These are phyloP conservation scores for Globisporangium echinulatum DNA, from an alignment of 352 stramenopile species.

Conservation along the genomic window DNA sequence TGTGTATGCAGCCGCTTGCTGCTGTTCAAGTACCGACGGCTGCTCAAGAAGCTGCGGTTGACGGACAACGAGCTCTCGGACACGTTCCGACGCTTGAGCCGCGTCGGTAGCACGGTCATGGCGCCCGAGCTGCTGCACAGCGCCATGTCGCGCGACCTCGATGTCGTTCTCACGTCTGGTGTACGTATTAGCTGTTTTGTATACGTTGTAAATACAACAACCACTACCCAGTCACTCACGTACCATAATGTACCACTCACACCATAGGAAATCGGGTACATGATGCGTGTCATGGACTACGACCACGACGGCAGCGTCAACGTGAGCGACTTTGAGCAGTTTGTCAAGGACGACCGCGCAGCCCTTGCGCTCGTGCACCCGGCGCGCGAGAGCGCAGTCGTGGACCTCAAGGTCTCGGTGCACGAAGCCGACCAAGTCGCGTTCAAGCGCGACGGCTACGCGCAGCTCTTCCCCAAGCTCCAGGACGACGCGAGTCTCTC, in stretches of 20 bases:
- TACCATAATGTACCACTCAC: no score
- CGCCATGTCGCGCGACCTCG: slow-evolving; percentile 58
- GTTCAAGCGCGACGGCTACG: slow-evolving; percentile 51
- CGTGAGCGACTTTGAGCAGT: slow-evolving; percentile 59
- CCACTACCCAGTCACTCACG: neutral
- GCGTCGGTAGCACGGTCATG: slow-evolving; percentile 28
- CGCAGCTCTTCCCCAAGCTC: slow-evolving; percentile 44
- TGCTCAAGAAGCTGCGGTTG: slow-evolving; percentile 49
- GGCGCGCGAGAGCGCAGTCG: slow-evolving; percentile 35
- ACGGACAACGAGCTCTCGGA: slow-evolving; percentile 77
- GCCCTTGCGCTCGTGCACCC: slow-evolving; percentile 48
- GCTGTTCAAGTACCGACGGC: slow-evolving; percentile 68
- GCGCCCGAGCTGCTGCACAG: slow-evolving; percentile 53
- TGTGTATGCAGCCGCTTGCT: slow-evolving; percentile 41
- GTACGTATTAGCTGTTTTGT: slow-evolving; percentile 21
- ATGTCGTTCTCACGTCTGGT: slow-evolving; percentile 72
- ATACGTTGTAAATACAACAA: neutral
- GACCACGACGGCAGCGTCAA: slow-evolving; percentile 64
- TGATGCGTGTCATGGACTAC: slow-evolving; percentile 63
- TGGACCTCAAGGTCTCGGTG: slow-evolving; percentile 58
- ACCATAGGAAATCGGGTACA: slow-evolving; percentile 47
- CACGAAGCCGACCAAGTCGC: slow-evolving; percentile 55
- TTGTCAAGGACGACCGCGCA: slow-evolving; percentile 60
- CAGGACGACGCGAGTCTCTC: slow-evolving; percentile 32
- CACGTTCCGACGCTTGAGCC: slow-evolving; percentile 55